A percentile compares a stretch with the other conserved stretches of the same genome.
Evolutionary conservation across 1,284 basidiomycete genomes (phyloP).

Genomic region (Rhizoctonia solani): DNA sequence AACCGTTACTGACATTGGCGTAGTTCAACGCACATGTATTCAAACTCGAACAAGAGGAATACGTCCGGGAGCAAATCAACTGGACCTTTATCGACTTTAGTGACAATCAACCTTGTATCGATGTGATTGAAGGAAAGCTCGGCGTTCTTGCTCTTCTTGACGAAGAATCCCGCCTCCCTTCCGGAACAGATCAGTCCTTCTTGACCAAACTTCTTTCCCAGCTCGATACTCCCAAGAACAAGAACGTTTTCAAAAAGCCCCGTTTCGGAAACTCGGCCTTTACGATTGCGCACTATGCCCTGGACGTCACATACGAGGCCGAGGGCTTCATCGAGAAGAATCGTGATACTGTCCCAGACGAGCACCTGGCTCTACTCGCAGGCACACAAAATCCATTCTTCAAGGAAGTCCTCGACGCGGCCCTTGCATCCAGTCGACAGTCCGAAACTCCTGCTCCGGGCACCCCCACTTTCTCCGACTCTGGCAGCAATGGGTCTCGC

Average conservation of each 20-base stretch:
- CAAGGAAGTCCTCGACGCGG: slow-evolving; percentile 91
- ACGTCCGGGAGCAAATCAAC: slow-evolving; percentile 96
- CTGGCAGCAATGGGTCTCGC: slow-evolving; percentile 70
- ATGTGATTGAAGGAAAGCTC: slow-evolving; percentile 96
- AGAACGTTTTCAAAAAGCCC: slow-evolving; percentile 95
- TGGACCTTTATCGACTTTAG: slow-evolving; percentile 99
- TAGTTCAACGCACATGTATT: slow-evolving; percentile 99
- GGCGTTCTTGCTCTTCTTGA: slow-evolving; percentile 94
- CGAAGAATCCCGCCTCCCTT: slow-evolving; percentile 95
- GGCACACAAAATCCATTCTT: slow-evolving; percentile 90
- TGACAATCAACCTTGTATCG: slow-evolving; percentile 98
- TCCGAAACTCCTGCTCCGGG: slow-evolving; percentile 64
- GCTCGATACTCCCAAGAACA: slow-evolving; percentile 83
- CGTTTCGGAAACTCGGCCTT: slow-evolving; percentile 97
- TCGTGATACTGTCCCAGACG: slow-evolving; percentile 97
- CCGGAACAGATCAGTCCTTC: slow-evolving; percentile 92
- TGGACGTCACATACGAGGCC: slow-evolving; percentile 97
- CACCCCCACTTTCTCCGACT: slow-evolving; percentile 74
- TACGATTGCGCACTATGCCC: slow-evolving; percentile 97
- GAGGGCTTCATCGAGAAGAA: slow-evolving; percentile 99
- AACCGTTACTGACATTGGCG: slow-evolving; percentile 36
- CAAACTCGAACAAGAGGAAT: slow-evolving; percentile 99
- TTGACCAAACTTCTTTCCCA: slow-evolving; percentile 92
- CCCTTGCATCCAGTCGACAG: slow-evolving; percentile 66
- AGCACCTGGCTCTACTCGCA: slow-evolving; percentile 88